Evolutionary conservation across 2,329 filamentous ascomycete genomes (phyloP), one percentile per base, ranked within the genome.

Genomic region (Pseudogymnoascus sp.): DNA sequence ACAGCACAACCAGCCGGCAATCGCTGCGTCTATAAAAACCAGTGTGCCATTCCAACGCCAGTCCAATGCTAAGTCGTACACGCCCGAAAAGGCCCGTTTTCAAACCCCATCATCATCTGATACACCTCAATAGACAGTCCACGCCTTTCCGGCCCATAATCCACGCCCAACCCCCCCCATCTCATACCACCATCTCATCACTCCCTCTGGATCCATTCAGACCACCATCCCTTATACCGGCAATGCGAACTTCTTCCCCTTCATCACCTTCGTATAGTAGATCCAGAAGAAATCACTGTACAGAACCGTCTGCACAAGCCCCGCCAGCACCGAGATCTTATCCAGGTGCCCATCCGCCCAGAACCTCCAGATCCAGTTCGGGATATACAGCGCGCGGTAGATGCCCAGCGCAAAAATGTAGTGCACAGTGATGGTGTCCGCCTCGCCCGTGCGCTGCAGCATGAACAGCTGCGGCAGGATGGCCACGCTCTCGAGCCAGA

Each of bases 231-330:
- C 69, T 81, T 85, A 93, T 69, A 93, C 90, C 1, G 90, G 90
- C 65, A 93, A 81, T 76, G 91, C 90, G 76, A 93, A 93, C 80
- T 91, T 93, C 82, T 91, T 90, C 70, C 90, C 90, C 80, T 93
- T 91, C 78, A 93, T 80, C 59, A 93, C 88, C 87, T 97, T 97
- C 65, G 89, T 96, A 79, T 97, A 99, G 81, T 99, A 99, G 73
- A 99, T 93, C 83, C 93, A 99, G 84, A 99, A 99, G 81, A 99
- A 99, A 79, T 99, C 95, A 67, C 91, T 96, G 80, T 99, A 99
- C 64, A 99, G 82, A 60, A 99, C 79, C 0, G 95, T 99, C 82
- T 99, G 95, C 68, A 97, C 79, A 63, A 97, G 83, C 11, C 95
- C 95, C 3, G 96, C 95, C 67, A 95, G 74, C 61, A 97, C 88